Base-by-base conservation (phyloP, 371 early-diverging fungal genomes). In the Mortierella sp. region DNA sequence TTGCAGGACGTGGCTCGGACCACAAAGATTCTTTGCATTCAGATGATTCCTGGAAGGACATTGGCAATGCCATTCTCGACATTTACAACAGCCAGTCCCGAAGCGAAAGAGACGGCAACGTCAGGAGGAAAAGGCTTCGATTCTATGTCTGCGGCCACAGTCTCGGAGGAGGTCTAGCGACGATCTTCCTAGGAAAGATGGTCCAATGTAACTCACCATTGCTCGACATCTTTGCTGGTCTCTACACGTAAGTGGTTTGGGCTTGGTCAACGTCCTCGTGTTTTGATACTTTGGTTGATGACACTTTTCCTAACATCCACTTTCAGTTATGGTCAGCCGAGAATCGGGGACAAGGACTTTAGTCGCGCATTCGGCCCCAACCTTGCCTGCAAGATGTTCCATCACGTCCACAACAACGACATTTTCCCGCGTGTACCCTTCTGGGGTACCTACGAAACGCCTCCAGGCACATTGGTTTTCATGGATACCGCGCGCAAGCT, bases 391-490 rank as follows among this genome's bases (percentile, higher is more conserved):
- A 85, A 82, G 57, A 84, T 87, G 46, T 87, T 86, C 48, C 86
- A 86, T 51, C 88, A 87, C 49, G 85, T 80, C 29, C 81, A 85
- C 54, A 87, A 87, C 57, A 87, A 87, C 54, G 86, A 86, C 61
- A 66, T 86, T 41, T 78, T 86, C 8, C 60, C 86, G 1, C 84
- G 86, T 19, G 58, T 86, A 28, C 85, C 86, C 1, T 77, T 79
- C 16, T 85, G 82, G 80, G 63, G 65, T 22, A 43, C 63, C 3
- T 71, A 60, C 61, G 85, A 85, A 44, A 85, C 88, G 1, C 82
- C 83, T 25, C 88, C 88, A 4, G 88, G 88, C 7, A 83, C 88
- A 3, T 60, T 87, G 22, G 88, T 87, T 17, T 87, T 82, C 66
- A 84, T 87, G 43, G 86, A 86, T 55, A 81, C 88, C 16, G 64